phyloP scores from a whole-genome alignment of 352 stramenopile species.

The Phytopythium helicoides region DNA sequence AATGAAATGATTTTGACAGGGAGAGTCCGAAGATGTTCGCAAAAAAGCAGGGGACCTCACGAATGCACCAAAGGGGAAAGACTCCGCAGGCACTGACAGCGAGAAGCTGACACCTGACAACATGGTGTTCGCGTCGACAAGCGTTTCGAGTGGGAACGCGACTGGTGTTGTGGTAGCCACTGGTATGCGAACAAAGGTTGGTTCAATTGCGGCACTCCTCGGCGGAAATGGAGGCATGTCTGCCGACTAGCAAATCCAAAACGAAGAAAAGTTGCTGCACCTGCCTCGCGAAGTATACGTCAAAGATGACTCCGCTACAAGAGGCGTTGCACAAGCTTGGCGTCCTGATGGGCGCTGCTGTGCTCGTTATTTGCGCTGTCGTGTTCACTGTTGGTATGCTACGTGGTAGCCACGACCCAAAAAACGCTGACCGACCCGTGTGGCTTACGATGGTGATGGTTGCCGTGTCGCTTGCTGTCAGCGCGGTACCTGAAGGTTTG shows the following conservation, averaged over 20 bases:
- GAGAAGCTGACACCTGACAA: conserved; percentile 53
- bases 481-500: conserved; percentile 73
- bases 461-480: conserved; percentile 85
- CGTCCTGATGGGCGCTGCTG: conserved; percentile 81
- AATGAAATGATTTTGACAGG: conserved; percentile 93
- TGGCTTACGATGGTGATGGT: conserved; percentile 95
- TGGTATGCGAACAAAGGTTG: conserved; percentile 39
- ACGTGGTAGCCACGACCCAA: conserved; percentile 39
- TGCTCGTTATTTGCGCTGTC: conserved; percentile 83
- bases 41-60: conserved; percentile 28
- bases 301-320: conserved; percentile 84
- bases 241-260: conserved; percentile 16
- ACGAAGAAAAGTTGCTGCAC: conserved; percentile 18
- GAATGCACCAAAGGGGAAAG: background rate
- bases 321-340: conserved; percentile 92
- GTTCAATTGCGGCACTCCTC: conserved; percentile 40
- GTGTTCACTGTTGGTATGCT: conserved; percentile 81
- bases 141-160: conserved; percentile 44
- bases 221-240: conserved; percentile 10
- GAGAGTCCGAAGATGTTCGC: conserved; percentile 71
- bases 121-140: conserved; percentile 90
- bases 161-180: conserved; percentile 41
- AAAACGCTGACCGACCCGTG: conserved; percentile 70
- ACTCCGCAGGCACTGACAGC: conserved; percentile 9
- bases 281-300: conserved; percentile 16